Evolutionary conservation across 1,139 yeast genomes (phyloP), one percentile per base, ranked within the genome.

Genomic region (Geotrichum aggregatum): DNA sequence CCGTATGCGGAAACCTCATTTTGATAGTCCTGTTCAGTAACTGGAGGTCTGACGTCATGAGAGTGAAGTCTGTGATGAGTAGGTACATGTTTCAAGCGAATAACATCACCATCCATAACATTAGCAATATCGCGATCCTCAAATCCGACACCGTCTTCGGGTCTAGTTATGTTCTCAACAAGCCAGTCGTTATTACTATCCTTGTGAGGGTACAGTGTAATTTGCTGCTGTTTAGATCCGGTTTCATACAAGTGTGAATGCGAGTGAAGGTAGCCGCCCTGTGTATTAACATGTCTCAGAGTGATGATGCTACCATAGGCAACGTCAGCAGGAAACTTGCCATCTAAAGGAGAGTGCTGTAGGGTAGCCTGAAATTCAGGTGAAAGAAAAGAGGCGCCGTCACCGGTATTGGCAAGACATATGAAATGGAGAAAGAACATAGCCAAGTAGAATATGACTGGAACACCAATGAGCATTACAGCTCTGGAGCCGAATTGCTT

Each of bases 1-100:
- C 99, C 99, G 66, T 94, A 94, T 68, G 88, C 82, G 14, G 95
- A 82, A 26, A 82, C 95, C 73, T 94, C 99, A 71, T 87, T 87
- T 72, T 89, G 95, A 95, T 97, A 94, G 66, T 92, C 98, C 61
- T 84, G 83, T 66, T 84, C 91, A 58, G 91, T 77, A 26, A 91
- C 95, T 16, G 97, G 95, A 24, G 98, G 91, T 66, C 94, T 84
- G 67, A 87, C 87, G 68, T 92, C 98, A 67, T 94, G 98, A 26
- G 98, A 87, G 71, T 94, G 98, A 65, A 94, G 78, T 73, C 98
- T 82, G 67, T 92, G 83, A 50, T 77, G 76, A 24, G 96, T 81
- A 52, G 72, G 66, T 46, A 75, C 66, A 70, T 94, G 98, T 63
- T 72, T 74, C 64, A 94, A 76, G 70, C 96, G 82, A 60, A 94